Evolutionary conservation across 306 rosid genomes (phyloP).

Genomic region (Cajanus cajan): DNA sequence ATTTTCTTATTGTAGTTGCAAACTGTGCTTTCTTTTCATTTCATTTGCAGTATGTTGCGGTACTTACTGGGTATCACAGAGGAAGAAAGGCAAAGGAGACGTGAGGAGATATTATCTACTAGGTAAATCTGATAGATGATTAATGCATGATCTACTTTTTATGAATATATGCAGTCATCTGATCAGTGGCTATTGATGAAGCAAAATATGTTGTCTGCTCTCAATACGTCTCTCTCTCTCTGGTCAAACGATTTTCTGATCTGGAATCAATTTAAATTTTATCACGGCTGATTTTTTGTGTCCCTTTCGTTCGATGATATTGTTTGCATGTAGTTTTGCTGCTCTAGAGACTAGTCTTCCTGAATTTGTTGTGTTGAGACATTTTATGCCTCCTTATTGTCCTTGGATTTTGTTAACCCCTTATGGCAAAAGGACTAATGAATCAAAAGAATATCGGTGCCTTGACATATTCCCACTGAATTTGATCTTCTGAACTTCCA

Average conservation of each 20-base stretch:
- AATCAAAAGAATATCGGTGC: not conserved
- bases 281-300: not conserved
- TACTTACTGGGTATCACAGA: slow-evolving; percentile 84
- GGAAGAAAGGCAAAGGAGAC: slow-evolving; percentile 85
- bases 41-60: slow-evolving; percentile 63
- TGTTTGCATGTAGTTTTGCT: not conserved
- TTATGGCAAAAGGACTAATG: not conserved
- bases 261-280: not conserved
- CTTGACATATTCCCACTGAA: not conserved
- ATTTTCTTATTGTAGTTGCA: not conserved
- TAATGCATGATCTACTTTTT: not conserved
- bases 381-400: slow-evolving; percentile 2
- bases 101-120: slow-evolving; percentile 88
- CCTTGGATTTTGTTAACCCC: slow-evolving; percentile 13
- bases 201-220: not conserved
- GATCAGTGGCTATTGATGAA: not conserved
- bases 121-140: slow-evolving; percentile 51
- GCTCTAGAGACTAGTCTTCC: not conserved
- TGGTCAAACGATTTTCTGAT: not conserved
- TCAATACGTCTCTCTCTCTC: not conserved
- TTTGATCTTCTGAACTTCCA: not conserved
- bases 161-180: slow-evolving; percentile 3
- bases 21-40: not conserved
- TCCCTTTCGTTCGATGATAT: not conserved
- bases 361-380: not conserved